Conservation (phyloP, 192 early-diverging fungal genomes). For the Backusella luteola region DNA sequence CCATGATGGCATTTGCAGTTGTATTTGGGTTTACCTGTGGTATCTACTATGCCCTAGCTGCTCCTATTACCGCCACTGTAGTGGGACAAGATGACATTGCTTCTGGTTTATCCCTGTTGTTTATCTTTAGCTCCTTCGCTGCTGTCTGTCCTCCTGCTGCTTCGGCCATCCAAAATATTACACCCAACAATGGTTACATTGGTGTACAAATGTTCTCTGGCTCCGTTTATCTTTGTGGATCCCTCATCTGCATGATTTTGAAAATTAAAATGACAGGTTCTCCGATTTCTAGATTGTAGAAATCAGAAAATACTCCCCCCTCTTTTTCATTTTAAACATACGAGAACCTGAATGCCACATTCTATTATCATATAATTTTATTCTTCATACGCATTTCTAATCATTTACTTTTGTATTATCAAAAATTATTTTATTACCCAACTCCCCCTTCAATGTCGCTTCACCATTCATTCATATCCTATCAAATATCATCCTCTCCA, state of each 20-base stretch:
- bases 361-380: background rate
- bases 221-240: constrained; percentile 19
- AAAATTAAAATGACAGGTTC: constrained; percentile 26
- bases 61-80: constrained; percentile 34
- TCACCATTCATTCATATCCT: background rate
- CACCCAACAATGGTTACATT: constrained; percentile 12
- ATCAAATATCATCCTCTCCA: background rate
- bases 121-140: constrained; percentile 14
- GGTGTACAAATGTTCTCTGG: constrained; percentile 35
- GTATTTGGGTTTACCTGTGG: constrained; percentile 33
- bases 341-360: background rate
- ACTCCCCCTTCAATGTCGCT: background rate
- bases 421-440: background rate
- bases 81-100: constrained; percentile 27
- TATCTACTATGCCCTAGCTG: constrained; percentile 26
- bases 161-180: constrained; percentile 22
- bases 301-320: background rate
- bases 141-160: constrained; percentile 27
- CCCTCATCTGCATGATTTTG: constrained; percentile 16
- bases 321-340: background rate
- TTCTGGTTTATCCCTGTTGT: constrained; percentile 22
- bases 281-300: constrained; percentile 13
- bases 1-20: constrained; percentile 31
- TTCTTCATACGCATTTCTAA: no score
- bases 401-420: background rate